phyloP scores from a whole-genome alignment of 768 basidiomycete genomes.

The Crassisporium funariophilum region DNA sequence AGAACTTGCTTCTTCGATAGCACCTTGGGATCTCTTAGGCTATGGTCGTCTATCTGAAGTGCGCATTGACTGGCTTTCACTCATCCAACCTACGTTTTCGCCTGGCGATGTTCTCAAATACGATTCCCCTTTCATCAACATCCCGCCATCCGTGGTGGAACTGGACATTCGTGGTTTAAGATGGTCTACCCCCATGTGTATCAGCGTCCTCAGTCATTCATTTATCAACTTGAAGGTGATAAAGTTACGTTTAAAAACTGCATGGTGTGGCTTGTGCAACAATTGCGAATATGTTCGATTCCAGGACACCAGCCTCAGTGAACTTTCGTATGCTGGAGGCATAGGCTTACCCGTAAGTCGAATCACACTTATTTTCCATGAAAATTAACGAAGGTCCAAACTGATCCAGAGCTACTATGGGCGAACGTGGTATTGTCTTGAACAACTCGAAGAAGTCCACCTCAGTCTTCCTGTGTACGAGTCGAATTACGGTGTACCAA shows the following conservation, averaged over 20 bases:
- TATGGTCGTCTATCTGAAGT: slow-evolving; percentile 23
- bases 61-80: slow-evolving; percentile 32
- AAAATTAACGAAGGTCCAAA: background rate
- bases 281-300: slow-evolving; percentile 32
- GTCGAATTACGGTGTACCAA: slow-evolving; percentile 16
- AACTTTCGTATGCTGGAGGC: slow-evolving; percentile 32
- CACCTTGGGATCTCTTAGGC: slow-evolving; percentile 30
- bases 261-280: slow-evolving; percentile 41
- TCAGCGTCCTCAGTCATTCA: slow-evolving; percentile 23
- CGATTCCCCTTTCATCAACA: slow-evolving; percentile 24
- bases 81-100: slow-evolving; percentile 11
- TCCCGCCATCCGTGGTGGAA: slow-evolving; percentile 24
- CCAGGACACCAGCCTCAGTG: slow-evolving; percentile 22
- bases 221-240: slow-evolving; percentile 27
- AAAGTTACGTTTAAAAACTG: slow-evolving; percentile 24
- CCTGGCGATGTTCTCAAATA: slow-evolving; percentile 17
- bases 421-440: slow-evolving; percentile 23
- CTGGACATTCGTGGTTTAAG: slow-evolving; percentile 32
- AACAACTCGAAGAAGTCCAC: slow-evolving; percentile 29
- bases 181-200: slow-evolving; percentile 33
- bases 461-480: slow-evolving; percentile 33
- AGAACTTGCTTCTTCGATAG: slow-evolving; percentile 10
- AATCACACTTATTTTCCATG: background rate
- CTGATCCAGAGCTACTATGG: slow-evolving; percentile 34
- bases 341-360: slow-evolving; percentile 35